These are phyloP conservation scores for Sedum album DNA, from an alignment of 164 flowering plant genomes.

Conservation along the genomic window DNA sequence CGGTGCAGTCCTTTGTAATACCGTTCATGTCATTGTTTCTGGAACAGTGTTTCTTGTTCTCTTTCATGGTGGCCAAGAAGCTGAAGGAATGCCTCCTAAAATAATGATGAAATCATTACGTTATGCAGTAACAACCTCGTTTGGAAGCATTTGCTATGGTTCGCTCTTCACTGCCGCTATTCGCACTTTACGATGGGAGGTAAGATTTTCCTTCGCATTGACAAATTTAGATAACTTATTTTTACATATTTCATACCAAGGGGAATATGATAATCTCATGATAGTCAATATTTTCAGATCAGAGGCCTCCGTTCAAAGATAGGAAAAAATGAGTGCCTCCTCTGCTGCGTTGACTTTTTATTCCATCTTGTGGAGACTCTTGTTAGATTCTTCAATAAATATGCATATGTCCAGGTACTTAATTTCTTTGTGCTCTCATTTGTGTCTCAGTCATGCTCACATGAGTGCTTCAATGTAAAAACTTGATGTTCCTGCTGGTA, in stretches of 20 bases:
- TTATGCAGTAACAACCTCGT: constrained; percentile 84
- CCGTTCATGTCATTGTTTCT: constrained; percentile 89
- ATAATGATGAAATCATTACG: constrained; percentile 56
- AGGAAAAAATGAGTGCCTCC: constrained; percentile 91
- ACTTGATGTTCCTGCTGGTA: neutral
- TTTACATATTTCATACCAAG: neutral
- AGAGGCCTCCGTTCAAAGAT: constrained; percentile 95
- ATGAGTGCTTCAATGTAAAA: neutral
- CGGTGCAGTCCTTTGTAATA: constrained; percentile 94
- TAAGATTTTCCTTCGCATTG: constrained; percentile 15
- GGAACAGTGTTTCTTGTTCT: constrained; percentile 97
- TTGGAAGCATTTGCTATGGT: constrained; percentile 98
- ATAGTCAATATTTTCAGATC: constrained; percentile 40
- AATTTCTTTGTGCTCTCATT: neutral
- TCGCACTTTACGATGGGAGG: constrained; percentile 96
- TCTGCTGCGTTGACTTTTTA: constrained; percentile 93
- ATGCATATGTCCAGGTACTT: constrained; percentile 93
- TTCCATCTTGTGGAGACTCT: constrained; percentile 95
- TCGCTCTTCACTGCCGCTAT: constrained; percentile 96
- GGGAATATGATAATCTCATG: neutral
- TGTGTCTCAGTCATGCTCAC: neutral
- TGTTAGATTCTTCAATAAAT: constrained; percentile 95
- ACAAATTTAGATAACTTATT: neutral
- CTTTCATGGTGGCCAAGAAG: constrained; percentile 72
- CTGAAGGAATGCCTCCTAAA: constrained; percentile 71